Conservation (phyloP, 2,329 filamentous ascomycete species). For the Diaporthe aspalathi region DNA sequence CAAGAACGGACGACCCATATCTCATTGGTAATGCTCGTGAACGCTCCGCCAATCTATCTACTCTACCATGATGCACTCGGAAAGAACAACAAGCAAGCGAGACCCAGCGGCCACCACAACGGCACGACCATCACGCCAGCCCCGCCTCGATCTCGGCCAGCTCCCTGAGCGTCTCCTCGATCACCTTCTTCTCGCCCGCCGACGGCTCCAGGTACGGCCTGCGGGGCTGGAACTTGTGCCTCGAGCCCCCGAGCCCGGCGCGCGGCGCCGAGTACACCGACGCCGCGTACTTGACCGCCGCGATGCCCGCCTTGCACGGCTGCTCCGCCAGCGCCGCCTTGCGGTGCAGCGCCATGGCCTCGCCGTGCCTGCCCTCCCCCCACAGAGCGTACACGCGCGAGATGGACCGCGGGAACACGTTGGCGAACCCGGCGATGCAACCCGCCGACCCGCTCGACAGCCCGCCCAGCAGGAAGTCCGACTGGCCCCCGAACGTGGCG, state of each 20-base stretch:
- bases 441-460: constrained; percentile 69
- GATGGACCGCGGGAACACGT: constrained; percentile 69
- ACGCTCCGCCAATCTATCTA: constrained; percentile 10
- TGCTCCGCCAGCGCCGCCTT: constrained; percentile 74
- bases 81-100: too few species aligned
- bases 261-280: constrained; percentile 67
- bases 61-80: background rate
- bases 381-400: constrained; percentile 72
- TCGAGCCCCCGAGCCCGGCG: constrained; percentile 70
- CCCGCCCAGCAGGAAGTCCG: constrained; percentile 75
- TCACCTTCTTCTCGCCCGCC: constrained; percentile 56
- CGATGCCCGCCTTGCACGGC: constrained; percentile 74
- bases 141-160: constrained; percentile 62
- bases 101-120: background rate
- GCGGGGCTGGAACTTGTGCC: constrained; percentile 67
- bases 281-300: constrained; percentile 75
- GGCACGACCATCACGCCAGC: constrained; percentile 28
- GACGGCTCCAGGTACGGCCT: constrained; percentile 68
- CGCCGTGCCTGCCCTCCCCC: constrained; percentile 64
- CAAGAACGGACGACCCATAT: background rate
- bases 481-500: constrained; percentile 77
- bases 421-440: constrained; percentile 72
- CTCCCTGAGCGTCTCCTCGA: constrained; percentile 54
- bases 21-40: background rate
- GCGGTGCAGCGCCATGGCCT: constrained; percentile 70